Evolutionary conservation across 306 rosid genomes (phyloP).

Genomic region (Prunus davidiana): DNA sequence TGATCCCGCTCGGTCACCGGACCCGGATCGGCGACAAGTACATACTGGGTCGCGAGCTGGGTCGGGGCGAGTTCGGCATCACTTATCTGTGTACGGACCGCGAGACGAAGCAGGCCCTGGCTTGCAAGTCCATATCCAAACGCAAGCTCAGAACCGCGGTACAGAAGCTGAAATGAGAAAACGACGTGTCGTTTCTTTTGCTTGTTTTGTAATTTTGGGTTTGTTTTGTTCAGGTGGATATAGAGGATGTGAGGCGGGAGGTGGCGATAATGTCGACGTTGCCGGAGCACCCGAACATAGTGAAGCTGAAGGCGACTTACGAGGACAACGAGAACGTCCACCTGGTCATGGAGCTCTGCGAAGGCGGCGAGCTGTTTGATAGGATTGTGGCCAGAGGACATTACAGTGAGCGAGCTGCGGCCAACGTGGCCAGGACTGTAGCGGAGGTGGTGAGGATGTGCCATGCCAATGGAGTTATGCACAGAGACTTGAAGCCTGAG

Average conservation of each 20-base stretch:
- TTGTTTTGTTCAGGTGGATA: conserved; percentile 37
- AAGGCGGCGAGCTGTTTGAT: conserved; percentile 81
- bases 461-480: conserved; percentile 78
- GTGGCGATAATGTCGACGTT: conserved; percentile 80
- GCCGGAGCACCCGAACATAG: conserved; percentile 78
- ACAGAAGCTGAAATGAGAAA: not conserved
- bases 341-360: conserved; percentile 85
- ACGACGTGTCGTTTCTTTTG: not conserved
- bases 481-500: conserved; percentile 86
- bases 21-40: conserved; percentile 83
- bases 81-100: conserved; percentile 90
- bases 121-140: conserved; percentile 95
- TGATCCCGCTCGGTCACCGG: conserved; percentile 63
- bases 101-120: conserved; percentile 74
- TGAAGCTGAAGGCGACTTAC: conserved; percentile 64
- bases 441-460: conserved; percentile 90
- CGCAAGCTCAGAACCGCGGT: conserved; percentile 78
- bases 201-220: not conserved
- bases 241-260: conserved; percentile 81
- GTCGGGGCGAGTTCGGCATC: conserved; percentile 97
- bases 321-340: conserved; percentile 86
- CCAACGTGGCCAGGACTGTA: conserved; percentile 65
- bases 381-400: conserved; percentile 84
- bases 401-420: conserved; percentile 83
- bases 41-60: conserved; percentile 82